Evolutionary conservation across 116 monocot species (phyloP).

Genomic region (Phalaenopsis hybrid): DNA sequence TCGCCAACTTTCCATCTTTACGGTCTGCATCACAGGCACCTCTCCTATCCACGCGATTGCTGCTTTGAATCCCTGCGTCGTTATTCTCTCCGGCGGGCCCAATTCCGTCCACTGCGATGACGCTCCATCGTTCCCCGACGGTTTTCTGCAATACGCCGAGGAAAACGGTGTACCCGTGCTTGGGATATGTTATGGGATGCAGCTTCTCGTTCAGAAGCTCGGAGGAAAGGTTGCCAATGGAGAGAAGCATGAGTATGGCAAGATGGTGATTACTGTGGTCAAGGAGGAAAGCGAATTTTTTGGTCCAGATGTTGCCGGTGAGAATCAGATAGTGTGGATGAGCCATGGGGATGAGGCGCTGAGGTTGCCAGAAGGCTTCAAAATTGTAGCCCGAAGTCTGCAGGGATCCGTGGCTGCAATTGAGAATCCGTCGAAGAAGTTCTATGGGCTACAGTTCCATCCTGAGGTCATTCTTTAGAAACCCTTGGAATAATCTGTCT

Average conservation of each 20-base stretch:
- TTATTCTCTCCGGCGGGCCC: slow-evolving; percentile 93
- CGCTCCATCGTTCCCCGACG: slow-evolving; percentile 78
- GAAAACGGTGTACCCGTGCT: slow-evolving; percentile 53
- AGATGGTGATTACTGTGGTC: slow-evolving; percentile 68
- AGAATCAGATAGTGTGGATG: slow-evolving; percentile 87
- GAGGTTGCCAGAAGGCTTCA: slow-evolving; percentile 69
- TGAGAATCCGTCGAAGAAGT: slow-evolving; percentile 45
- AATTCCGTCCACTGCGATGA: slow-evolving; percentile 72
- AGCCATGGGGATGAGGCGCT: slow-evolving; percentile 92
- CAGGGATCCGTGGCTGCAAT: slow-evolving; percentile 82
- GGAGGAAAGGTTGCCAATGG: slow-evolving; percentile 71
- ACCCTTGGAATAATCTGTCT: not conserved
- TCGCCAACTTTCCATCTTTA: slow-evolving; percentile 77
- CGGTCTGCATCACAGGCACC: slow-evolving; percentile 87
- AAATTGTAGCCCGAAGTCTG: slow-evolving; percentile 67
- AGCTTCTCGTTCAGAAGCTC: slow-evolving; percentile 81
- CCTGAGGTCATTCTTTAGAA: slow-evolving; percentile 8
- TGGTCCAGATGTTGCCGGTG: slow-evolving; percentile 22
- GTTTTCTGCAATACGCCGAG: slow-evolving; percentile 63
- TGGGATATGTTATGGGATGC: slow-evolving; percentile 97
- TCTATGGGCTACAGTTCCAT: slow-evolving; percentile 36
- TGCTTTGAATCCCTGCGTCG: slow-evolving; percentile 42
- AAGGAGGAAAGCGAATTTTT: slow-evolving; percentile 37
- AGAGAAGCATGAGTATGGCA: slow-evolving; percentile 90
- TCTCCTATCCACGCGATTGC: slow-evolving; percentile 42